A percentile compares a stretch with the other conserved stretches of the same genome.
Conservation (phyloP, 306 rosid genomes). For the Abrus pulchellus region DNA sequence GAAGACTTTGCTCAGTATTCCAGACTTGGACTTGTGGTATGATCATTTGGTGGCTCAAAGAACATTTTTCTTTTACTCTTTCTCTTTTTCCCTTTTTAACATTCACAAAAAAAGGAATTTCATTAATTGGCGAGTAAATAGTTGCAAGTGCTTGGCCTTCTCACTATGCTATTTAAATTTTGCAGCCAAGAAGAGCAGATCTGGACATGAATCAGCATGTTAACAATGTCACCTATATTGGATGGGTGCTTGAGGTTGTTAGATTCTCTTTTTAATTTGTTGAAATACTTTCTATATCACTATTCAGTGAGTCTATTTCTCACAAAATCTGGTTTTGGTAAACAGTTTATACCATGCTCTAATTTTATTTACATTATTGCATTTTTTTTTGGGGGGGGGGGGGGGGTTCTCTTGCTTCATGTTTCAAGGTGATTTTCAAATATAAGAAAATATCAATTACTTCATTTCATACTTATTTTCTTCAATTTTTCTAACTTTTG, state of each 20-base stretch:
- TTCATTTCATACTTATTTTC: slow-evolving; percentile 1
- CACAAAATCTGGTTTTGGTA: slow-evolving; percentile 1
- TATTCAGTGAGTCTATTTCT: slow-evolving; percentile 1
- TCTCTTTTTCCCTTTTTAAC: slow-evolving; percentile 26
- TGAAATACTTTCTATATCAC: background rate
- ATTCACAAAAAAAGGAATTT: background rate
- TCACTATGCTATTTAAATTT: slow-evolving; percentile 49
- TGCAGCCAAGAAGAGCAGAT: slow-evolving; percentile 96
- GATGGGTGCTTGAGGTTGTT: slow-evolving; percentile 96
- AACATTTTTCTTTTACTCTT: slow-evolving; percentile 11
- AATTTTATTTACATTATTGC: slow-evolving; percentile 2
- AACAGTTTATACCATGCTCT: background rate
- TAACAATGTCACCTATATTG: slow-evolving; percentile 90
- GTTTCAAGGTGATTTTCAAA: slow-evolving; percentile 5
- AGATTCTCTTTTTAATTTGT: slow-evolving; percentile 29
- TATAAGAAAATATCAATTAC: slow-evolving; percentile 11
- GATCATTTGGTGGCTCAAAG: slow-evolving; percentile 46
- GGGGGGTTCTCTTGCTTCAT: background rate
- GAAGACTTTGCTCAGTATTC: slow-evolving; percentile 78
- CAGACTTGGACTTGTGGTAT: slow-evolving; percentile 80
- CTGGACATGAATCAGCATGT: slow-evolving; percentile 97
- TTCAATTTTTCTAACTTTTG: background rate
- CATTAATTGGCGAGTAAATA: background rate
- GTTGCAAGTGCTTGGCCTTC: slow-evolving; percentile 38
- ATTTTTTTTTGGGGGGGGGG: too few species aligned